Percentiles rank a stretch among this genome's conserved stretches.
phyloP scores from a whole-genome alignment of 2,329 filamentous ascomycete genomes.

The Elsinoe fawcettii region DNA sequence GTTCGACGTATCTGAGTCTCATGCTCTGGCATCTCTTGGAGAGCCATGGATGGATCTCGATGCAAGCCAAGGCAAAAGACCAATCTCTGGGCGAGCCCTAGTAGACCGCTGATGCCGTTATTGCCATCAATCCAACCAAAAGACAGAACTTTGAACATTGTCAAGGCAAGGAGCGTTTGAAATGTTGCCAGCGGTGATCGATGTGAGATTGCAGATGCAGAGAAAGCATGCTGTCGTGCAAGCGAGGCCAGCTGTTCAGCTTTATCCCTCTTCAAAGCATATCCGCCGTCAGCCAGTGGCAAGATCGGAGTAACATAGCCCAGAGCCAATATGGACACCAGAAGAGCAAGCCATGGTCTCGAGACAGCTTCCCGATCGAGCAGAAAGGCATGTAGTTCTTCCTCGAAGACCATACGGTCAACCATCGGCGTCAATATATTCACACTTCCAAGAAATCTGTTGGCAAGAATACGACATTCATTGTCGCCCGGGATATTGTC shows the following conservation, averaged over 20 bases:
- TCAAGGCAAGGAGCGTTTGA: neutral
- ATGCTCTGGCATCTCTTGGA: neutral
- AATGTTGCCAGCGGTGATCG: neutral
- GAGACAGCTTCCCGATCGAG: neutral
- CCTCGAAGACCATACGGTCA: neutral
- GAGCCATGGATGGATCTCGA: neutral
- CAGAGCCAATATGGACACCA: neutral
- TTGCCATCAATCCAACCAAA: constrained; percentile 11
- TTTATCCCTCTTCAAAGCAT: neutral
- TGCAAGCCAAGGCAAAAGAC: constrained; percentile 1
- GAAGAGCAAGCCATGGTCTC: neutral
- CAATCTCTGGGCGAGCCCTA: neutral
- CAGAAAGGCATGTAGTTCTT: neutral
- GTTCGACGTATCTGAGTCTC: neutral
- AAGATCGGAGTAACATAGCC: neutral
- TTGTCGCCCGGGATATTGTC: neutral
- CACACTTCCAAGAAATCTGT: constrained; percentile 6
- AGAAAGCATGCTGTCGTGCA: neutral
- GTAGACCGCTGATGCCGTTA: neutral
- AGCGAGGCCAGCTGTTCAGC: neutral
- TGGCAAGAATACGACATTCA: neutral
- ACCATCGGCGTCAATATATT: constrained; percentile 4
- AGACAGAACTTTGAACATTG: neutral
- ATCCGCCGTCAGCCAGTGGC: neutral
- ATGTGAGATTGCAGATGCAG: neutral